Conservation (phyloP, 352 stramenopile genomes). For the Pythium chondricola region DNA sequence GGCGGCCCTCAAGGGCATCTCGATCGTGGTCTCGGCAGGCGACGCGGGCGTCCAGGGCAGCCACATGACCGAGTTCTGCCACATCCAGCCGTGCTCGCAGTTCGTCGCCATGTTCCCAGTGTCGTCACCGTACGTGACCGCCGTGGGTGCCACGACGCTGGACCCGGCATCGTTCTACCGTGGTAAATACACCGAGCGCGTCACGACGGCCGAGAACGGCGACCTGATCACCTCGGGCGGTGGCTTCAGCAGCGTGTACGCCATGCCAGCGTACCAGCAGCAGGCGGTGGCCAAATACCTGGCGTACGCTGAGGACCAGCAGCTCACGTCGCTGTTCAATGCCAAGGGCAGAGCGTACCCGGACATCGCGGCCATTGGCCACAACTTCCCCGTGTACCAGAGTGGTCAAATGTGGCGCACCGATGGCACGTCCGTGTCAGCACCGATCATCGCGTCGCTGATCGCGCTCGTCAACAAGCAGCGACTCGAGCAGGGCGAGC, state of each 20-base stretch:
- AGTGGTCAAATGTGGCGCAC: constrained; percentile 46
- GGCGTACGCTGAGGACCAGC: constrained; percentile 13
- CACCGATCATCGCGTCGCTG: constrained; percentile 60
- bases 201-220: constrained; percentile 36
- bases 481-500: constrained; percentile 26
- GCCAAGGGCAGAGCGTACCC: constrained; percentile 44
- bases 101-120: constrained; percentile 66
- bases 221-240: constrained; percentile 73
- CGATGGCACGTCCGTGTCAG: constrained; percentile 70
- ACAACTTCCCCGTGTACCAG: constrained; percentile 54
- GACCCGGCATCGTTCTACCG: constrained; percentile 6
- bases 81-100: constrained; percentile 28
- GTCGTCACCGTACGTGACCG: constrained; percentile 69
- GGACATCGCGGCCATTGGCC: constrained; percentile 57
- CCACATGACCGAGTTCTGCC: constrained; percentile 42
- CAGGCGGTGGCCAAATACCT: constrained; percentile 35
- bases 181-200: constrained; percentile 38
- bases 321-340: constrained; percentile 32
- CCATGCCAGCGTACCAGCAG: constrained; percentile 41
- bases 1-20: constrained; percentile 52
- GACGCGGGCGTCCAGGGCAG: constrained; percentile 57
- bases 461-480: constrained; percentile 49
- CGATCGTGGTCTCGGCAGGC: constrained; percentile 59
- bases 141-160: constrained; percentile 56
- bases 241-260: constrained; percentile 55